phyloP scores from a whole-genome alignment of 2,329 filamentous ascomycete genomes.

The Nemania serpens region DNA sequence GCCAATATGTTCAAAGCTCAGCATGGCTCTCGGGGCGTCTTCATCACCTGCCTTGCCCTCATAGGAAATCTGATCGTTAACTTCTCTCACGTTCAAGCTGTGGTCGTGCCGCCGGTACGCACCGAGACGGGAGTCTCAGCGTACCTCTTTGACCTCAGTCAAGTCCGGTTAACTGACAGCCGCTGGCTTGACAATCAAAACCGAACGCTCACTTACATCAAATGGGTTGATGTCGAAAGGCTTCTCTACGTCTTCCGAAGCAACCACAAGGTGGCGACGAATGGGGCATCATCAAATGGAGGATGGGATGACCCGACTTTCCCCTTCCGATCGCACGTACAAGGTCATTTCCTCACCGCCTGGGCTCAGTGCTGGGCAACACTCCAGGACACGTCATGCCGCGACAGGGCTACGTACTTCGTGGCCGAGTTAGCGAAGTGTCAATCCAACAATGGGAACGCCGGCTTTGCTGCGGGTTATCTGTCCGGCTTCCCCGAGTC shows the following conservation, averaged over 20 bases:
- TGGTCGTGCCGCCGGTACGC: conserved; percentile 36
- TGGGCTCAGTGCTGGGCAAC: conserved; percentile 56
- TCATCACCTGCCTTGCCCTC: conserved; percentile 6
- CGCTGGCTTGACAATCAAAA: conserved; percentile 52
- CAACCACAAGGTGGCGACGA: conserved; percentile 52
- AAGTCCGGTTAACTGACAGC: conserved; percentile 45
- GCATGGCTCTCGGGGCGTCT: not conserved
- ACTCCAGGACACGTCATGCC: conserved; percentile 49
- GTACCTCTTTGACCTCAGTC: conserved; percentile 47
- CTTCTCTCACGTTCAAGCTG: conserved; percentile 23
- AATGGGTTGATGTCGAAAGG: conserved; percentile 50
- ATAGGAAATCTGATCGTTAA: conserved; percentile 14
- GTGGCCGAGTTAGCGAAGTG: conserved; percentile 54
- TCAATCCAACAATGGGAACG: conserved; percentile 54
- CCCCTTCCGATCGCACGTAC: conserved; percentile 54
- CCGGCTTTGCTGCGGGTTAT: conserved; percentile 52
- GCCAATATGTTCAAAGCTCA: conserved; percentile 6
- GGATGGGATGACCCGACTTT: conserved; percentile 61
- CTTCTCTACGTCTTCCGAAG: conserved; percentile 55
- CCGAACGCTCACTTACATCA: conserved; percentile 53
- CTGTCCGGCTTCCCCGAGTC: conserved; percentile 58
- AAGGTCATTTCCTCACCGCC: conserved; percentile 56
- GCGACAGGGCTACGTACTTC: conserved; percentile 51
- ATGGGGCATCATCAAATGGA: conserved; percentile 51
- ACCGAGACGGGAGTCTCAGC: conserved; percentile 43